Conservation (phyloP, 768 basidiomycete species). For the Omphalotus guepiniiformis region DNA sequence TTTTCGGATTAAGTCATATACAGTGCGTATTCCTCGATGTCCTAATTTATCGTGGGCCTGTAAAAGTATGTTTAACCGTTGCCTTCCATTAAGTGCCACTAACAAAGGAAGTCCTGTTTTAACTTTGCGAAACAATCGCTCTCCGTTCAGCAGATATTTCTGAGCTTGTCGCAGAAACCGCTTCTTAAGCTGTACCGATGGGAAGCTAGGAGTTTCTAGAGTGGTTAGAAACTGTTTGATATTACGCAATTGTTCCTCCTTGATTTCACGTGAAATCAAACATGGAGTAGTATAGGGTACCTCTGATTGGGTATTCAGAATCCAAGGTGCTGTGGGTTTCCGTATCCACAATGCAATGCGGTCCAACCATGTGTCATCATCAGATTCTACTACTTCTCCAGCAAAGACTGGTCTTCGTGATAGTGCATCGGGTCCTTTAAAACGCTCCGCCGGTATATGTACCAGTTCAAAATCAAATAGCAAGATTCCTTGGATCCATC, state of each 20-base stretch:
- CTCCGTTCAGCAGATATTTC: not conserved
- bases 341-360: slow-evolving; percentile 1
- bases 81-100: slow-evolving; percentile 16
- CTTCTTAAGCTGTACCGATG: not conserved
- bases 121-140: not conserved
- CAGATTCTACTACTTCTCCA: slow-evolving; percentile 15
- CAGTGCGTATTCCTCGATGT: not conserved
- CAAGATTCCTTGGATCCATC: slow-evolving; percentile 20
- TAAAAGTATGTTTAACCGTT: slow-evolving; percentile 8
- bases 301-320: not conserved
- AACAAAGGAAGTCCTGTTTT: not conserved
- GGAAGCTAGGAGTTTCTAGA: not conserved
- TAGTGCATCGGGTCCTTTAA: slow-evolving; percentile 30
- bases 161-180: not conserved
- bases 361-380: slow-evolving; percentile 17
- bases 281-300: too few relatives aligned
- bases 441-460: slow-evolving; percentile 27
- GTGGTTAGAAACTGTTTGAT: not conserved
- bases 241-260: not conserved
- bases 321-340: not conserved
- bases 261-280: not conserved
- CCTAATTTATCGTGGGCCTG: slow-evolving; percentile 18
- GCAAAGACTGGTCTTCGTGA: slow-evolving; percentile 20
- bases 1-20: slow-evolving; percentile 6
- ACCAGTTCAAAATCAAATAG: slow-evolving; percentile 31